Conservation (phyloP, 148 eudicot genomes). For the Heliosperma pusillum region DNA sequence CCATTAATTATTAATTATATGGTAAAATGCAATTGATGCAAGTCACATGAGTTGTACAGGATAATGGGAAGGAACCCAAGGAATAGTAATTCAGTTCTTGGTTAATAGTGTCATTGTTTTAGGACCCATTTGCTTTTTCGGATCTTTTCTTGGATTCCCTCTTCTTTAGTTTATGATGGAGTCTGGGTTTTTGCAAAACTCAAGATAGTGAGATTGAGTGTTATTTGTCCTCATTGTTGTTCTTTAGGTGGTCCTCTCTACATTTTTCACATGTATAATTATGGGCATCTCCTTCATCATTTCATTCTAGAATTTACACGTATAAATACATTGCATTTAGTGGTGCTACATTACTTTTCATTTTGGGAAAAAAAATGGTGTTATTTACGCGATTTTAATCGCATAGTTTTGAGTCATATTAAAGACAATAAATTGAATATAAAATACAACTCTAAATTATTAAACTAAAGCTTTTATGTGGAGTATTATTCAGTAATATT, state of each 20-base stretch:
- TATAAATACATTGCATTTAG: too few species aligned
- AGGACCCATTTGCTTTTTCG: constrained; percentile 3
- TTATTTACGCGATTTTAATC: too few species aligned
- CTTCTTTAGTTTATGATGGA: background rate
- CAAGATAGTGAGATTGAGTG: constrained; percentile 12
- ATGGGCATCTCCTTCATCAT: constrained; percentile 4
- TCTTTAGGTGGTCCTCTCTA: background rate
- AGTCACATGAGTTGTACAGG: constrained; percentile 24
- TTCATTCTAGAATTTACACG: too few species aligned
- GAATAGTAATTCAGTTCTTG: too few species aligned
- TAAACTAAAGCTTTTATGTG: too few species aligned
- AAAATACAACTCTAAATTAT: too few species aligned
- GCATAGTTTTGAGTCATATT: too few species aligned
- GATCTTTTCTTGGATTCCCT: constrained; percentile 26
- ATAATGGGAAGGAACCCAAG: constrained; percentile 9
- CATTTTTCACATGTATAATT: constrained; percentile 22
- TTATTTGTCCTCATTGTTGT: constrained; percentile 20
- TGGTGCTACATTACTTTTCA: too few species aligned
- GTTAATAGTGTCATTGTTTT: background rate
- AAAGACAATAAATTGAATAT: too few species aligned
- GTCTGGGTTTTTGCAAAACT: constrained; percentile 13
- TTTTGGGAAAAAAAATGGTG: too few species aligned
- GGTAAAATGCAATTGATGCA: constrained; percentile 10
- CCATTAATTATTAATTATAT: background rate
- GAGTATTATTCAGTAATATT: too few species aligned